Percentiles rank a stretch among this genome's conserved stretches.
These are phyloP conservation scores for Chaetomium sp. DNA, from an alignment of 2,329 filamentous ascomycete species.

Conservation along the genomic window DNA sequence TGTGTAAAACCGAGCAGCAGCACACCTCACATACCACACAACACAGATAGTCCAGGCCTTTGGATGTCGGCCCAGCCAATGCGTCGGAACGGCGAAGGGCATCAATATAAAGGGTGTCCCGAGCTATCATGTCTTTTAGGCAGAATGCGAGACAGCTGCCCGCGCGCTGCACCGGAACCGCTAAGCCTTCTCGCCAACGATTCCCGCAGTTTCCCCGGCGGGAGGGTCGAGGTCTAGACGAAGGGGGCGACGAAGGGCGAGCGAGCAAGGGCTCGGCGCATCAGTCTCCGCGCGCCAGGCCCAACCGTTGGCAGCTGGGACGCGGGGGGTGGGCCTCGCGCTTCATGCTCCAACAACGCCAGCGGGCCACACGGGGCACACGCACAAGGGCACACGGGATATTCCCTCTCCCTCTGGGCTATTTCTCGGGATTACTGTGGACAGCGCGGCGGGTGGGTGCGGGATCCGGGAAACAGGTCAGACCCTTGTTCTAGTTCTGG, in stretches of 20 bases:
- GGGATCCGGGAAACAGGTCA: constrained; percentile 10
- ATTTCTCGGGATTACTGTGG: constrained; percentile 11
- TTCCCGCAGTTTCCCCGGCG: constrained; percentile 23
- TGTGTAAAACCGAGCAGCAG: constrained; percentile 5
- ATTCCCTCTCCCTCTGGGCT: background rate
- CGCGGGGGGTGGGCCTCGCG: constrained; percentile 8
- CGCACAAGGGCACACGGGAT: background rate
- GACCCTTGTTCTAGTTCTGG: constrained; percentile 2
- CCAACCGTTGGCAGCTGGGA: constrained; percentile 20
- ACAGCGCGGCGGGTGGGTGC: background rate
- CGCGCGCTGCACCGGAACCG: constrained; percentile 26
- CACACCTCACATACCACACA: background rate
- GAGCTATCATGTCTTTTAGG: constrained; percentile 32
- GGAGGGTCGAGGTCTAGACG: constrained; percentile 13
- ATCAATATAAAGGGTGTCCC: constrained; percentile 35
- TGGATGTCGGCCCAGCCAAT: constrained; percentile 29
- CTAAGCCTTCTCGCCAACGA: constrained; percentile 32
- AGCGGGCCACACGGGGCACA: too few species aligned
- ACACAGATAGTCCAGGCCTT: constrained; percentile 14
- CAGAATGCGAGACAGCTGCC: constrained; percentile 32
- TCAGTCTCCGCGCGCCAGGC: constrained; percentile 31
- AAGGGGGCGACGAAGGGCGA: background rate
- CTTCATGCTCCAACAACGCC: constrained; percentile 17
- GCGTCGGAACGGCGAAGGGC: constrained; percentile 31
- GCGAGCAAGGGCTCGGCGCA: constrained; percentile 27